These are phyloP conservation scores for Ramularia endophylla DNA, from an alignment of 2,329 filamentous ascomycete genomes.

Conservation along the genomic window DNA sequence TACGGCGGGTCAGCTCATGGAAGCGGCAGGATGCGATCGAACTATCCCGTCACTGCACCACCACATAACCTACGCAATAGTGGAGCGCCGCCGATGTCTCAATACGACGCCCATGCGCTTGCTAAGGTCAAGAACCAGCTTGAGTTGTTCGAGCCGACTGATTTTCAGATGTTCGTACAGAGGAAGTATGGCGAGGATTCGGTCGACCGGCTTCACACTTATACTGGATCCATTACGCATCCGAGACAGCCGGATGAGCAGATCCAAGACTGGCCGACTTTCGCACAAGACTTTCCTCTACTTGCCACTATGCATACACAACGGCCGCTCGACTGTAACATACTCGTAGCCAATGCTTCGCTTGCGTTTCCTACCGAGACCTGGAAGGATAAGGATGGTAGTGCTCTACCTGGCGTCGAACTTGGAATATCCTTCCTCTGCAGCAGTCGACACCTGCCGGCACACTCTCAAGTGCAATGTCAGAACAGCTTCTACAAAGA, in stretches of 20 bases:
- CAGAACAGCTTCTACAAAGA: constrained; percentile 24
- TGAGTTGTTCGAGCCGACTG: constrained; percentile 25
- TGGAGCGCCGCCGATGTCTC: constrained; percentile 1
- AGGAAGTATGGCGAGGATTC: constrained; percentile 25
- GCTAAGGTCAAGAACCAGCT: constrained; percentile 17
- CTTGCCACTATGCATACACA: constrained; percentile 22
- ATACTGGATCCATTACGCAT: constrained; percentile 30
- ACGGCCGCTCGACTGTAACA: constrained; percentile 28
- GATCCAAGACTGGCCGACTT: constrained; percentile 28
- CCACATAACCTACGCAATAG: constrained; percentile 6
- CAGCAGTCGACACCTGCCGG: constrained; percentile 19
- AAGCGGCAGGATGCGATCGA: constrained; percentile 15
- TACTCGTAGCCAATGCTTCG: constrained; percentile 38
- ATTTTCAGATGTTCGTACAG: constrained; percentile 40
- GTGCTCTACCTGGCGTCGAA: constrained; percentile 31
- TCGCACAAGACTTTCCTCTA: constrained; percentile 29
- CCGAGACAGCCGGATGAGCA: constrained; percentile 29
- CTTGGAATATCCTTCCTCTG: constrained; percentile 29
- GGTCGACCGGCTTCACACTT: constrained; percentile 32
- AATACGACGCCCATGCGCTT: constrained; percentile 7
- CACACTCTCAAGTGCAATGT: constrained; percentile 14
- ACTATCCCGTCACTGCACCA: constrained; percentile 17
- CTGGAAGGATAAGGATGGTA: constrained; percentile 29
- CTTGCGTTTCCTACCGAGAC: constrained; percentile 36
- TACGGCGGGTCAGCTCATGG: constrained; percentile 8